Conservation (phyloP, 768 basidiomycete genomes). For the Psilocybe cubensis region DNA sequence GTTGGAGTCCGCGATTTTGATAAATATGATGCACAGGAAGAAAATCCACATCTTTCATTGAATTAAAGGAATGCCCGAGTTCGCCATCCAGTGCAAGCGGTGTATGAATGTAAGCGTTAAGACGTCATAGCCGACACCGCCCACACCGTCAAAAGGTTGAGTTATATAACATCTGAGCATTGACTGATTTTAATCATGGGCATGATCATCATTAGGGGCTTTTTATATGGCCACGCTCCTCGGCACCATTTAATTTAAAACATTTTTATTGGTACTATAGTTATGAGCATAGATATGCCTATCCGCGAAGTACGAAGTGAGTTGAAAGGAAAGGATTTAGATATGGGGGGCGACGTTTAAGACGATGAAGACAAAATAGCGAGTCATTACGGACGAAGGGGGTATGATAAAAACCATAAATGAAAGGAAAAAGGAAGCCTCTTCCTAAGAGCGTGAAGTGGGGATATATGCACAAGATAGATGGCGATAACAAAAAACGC, state of each 20-base stretch:
- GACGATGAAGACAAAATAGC: not conserved
- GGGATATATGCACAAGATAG: not conserved
- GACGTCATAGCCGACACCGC: too few relatives aligned
- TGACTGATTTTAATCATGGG: too few relatives aligned
- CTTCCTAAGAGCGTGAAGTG: not conserved
- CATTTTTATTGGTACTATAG: not conserved
- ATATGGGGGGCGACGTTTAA: not conserved
- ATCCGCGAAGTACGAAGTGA: not conserved
- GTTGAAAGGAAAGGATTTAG: not conserved
- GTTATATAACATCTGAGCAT: too few relatives aligned
- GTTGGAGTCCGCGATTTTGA: too few relatives aligned
- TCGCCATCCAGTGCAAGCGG: too few relatives aligned
- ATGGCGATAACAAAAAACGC: not conserved
- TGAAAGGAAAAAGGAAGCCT: not conserved
- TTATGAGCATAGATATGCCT: not conserved
- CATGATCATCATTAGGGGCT: too few relatives aligned
- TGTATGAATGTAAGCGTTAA: too few relatives aligned
- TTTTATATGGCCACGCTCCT: too few relatives aligned
- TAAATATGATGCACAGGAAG: too few relatives aligned
- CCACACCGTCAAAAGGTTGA: too few relatives aligned
- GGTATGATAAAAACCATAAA: not conserved
- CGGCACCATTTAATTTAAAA: not conserved
- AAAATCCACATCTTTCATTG: too few relatives aligned
- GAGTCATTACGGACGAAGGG: not conserved
- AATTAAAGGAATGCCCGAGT: too few relatives aligned